Conservation (phyloP, 169 alveolate genomes). For the Ichthyophthirius multifiliis region DNA sequence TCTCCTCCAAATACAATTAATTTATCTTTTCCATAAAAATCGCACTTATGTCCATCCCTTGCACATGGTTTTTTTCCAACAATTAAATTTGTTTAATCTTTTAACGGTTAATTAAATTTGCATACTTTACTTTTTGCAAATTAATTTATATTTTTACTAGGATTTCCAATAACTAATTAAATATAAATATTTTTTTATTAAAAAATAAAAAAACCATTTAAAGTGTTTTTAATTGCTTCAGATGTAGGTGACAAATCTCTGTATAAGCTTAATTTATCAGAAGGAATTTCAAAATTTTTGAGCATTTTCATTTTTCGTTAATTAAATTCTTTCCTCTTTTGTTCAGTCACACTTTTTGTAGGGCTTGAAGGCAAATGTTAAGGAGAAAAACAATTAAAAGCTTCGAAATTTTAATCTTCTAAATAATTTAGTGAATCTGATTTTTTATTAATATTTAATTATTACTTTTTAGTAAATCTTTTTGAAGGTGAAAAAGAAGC, state of each 20-base stretch:
- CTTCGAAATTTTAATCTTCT: no score
- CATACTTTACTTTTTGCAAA: slow-evolving; percentile 20
- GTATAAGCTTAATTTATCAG: not conserved
- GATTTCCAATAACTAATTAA: slow-evolving; percentile 22
- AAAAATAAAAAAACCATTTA: not conserved
- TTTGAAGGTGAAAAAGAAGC: slow-evolving; percentile 11
- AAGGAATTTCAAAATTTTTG: slow-evolving; percentile 23
- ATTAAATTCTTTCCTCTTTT: slow-evolving; percentile 15
- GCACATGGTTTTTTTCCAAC: slow-evolving; percentile 37
- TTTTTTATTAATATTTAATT: no score
- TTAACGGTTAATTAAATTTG: slow-evolving; percentile 28
- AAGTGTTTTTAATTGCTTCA: slow-evolving; percentile 26
- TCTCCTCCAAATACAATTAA: slow-evolving; percentile 39
- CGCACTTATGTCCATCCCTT: slow-evolving; percentile 30
- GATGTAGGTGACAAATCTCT: slow-evolving; percentile 29
- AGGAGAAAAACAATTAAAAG: no score
- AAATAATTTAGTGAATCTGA: no score
- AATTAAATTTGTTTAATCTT: not conserved
- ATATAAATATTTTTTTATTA: not conserved
- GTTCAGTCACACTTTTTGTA: slow-evolving; percentile 8
- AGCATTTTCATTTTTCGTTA: slow-evolving; percentile 14
- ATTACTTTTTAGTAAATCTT: no score
- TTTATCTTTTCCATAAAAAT: not conserved
- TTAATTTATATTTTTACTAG: slow-evolving; percentile 28
- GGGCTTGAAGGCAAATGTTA: no score